phyloP scores from a whole-genome alignment of 2,329 filamentous ascomycete genomes.

The Penicillium sp. region DNA sequence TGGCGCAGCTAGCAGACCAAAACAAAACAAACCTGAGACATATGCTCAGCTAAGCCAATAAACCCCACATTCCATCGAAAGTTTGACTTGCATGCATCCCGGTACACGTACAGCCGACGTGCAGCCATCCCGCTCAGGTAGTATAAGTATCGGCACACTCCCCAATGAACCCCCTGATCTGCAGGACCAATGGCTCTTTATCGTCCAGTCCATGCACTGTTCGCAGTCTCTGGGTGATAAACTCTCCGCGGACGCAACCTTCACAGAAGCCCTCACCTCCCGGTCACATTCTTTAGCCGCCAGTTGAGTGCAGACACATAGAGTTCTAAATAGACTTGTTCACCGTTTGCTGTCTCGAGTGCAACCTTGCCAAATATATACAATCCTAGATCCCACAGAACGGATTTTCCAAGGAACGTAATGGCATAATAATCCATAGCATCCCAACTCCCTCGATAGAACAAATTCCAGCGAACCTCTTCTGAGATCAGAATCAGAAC shows the following conservation, averaged over 20 bases:
- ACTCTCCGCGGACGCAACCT: background rate
- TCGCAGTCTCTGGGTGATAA: background rate
- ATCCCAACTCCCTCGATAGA: background rate
- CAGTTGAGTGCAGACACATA: conserved; percentile 4
- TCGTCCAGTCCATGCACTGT: conserved; percentile 10
- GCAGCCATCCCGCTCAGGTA: conserved; percentile 10
- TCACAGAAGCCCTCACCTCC: conserved; percentile 20
- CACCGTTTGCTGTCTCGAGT: background rate
- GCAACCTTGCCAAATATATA: background rate
- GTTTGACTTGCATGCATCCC: conserved; percentile 24
- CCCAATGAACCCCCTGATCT: conserved; percentile 20
- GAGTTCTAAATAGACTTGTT: background rate
- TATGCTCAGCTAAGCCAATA: background rate
- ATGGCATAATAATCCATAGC: background rate
- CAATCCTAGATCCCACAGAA: background rate
- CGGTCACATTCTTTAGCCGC: conserved; percentile 20
- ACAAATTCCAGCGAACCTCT: background rate
- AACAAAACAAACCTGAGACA: conserved; percentile 3
- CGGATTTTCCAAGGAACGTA: background rate
- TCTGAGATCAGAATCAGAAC: background rate
- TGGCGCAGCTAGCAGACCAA: background rate
- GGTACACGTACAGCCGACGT: conserved; percentile 10
- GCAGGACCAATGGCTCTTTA: conserved; percentile 4
- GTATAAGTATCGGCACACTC: conserved; percentile 19
- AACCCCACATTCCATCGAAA: conserved; percentile 28